Evolutionary conservation across 179 eudicot species (phyloP).

Genomic region (Vitellaria paradoxa): DNA sequence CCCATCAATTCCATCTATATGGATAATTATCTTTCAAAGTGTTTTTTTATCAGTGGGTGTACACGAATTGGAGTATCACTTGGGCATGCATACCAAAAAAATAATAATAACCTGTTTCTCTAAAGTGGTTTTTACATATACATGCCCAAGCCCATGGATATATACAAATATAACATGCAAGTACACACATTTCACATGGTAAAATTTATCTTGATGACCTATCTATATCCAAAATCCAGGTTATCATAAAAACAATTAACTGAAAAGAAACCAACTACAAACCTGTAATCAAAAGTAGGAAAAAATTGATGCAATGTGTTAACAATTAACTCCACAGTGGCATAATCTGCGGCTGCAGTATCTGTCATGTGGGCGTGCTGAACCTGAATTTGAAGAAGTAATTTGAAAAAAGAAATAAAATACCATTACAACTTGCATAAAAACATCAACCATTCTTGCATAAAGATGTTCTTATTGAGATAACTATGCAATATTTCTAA

Average conservation of each 20-base stretch:
- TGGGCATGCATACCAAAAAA: conserved; percentile 2
- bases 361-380: conserved; percentile 99
- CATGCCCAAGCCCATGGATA: background rate
- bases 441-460: background rate
- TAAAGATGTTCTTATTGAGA: background rate
- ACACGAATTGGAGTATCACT: background rate
- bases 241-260: background rate
- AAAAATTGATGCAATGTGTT: conserved; percentile 76
- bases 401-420: conserved; percentile 14
- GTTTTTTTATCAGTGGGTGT: background rate
- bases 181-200: background rate
- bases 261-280: background rate
- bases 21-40: background rate
- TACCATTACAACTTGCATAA: background rate
- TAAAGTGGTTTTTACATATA: background rate
- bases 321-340: conserved; percentile 88
- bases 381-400: conserved; percentile 52
- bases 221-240: background rate
- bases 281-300: conserved; percentile 98
- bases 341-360: conserved; percentile 97
- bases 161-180: background rate
- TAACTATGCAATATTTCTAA: conserved; percentile 22
- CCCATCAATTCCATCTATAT: background rate
- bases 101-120: no score
- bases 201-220: background rate